Base-by-base conservation (phyloP, 2,329 filamentous ascomycete genomes). In the Fusarium sarcochroum region DNA sequence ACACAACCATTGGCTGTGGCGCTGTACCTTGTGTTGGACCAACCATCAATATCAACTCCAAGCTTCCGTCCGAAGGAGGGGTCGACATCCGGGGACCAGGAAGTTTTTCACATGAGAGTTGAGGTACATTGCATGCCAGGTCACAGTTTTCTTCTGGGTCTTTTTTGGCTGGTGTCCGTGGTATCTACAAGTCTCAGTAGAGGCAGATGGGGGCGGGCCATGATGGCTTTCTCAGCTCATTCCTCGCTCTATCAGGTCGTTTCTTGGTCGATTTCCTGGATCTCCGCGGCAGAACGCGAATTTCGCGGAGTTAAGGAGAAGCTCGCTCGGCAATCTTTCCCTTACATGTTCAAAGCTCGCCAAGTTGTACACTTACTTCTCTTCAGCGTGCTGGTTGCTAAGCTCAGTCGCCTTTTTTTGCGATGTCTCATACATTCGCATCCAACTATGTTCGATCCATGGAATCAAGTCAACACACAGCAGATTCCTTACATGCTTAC, bases 31-130 rank as follows among this genome's bases (percentile, higher is more conserved):
- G 46, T 52, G 46, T 57, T 50, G 51, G 53, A 50, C 34, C 47
- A 56, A 50, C 34, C 47, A 51, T 57, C 23, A 25, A 27, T 23
- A 17, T 51, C 50, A 51, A 65, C 58, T 34, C 60, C 53, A 53
- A 67, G 51, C 60, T 60, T 54, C 51, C 23, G 48, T 47, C 56
- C 42, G 52, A 63, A 46, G 38, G 55, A 44, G 54, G 45, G 38
- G 40, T 50, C 60, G 41, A 34, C 42, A 44, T 48, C 50, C 62
- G 60, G 58, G 45, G 42, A 70, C 58, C 54, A 66, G 58, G 57
- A 65, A 68, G 34, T 34, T 67, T n/a, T 41, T 49, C 50, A 45
- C 50, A 44, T 58, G 55, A 49, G 45, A 44, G 40, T 17, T 52
- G 32, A 49, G 15, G 21, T 45, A 32, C 47, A 40, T 44, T 53